Evolutionary conservation across 2,329 filamentous ascomycete species (phyloP).

Genomic region (Plenodomus lindquistii): DNA sequence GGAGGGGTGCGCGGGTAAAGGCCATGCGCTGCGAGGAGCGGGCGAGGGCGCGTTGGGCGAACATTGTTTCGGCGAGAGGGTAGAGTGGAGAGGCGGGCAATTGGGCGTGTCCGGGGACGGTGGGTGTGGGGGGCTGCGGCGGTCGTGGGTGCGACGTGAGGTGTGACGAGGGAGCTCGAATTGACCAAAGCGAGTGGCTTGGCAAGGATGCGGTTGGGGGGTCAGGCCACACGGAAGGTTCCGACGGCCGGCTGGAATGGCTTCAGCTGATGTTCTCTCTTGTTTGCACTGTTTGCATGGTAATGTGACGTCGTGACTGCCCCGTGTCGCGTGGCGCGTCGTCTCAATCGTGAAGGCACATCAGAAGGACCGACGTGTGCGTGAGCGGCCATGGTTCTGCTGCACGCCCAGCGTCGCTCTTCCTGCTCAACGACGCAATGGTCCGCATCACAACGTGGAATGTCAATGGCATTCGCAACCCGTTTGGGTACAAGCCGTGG

Average conservation of each 20-base stretch:
- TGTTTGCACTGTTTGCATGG: constrained; percentile 21
- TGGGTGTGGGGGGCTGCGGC: constrained; percentile 10
- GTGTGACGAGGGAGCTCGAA: constrained; percentile 23
- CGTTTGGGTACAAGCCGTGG: constrained; percentile 59
- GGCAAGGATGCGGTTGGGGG: constrained; percentile 10
- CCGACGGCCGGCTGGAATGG: constrained; percentile 3
- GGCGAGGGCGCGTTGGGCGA: constrained; percentile 37
- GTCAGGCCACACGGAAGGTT: constrained; percentile 20
- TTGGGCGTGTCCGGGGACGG: constrained; percentile 20
- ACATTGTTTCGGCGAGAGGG: constrained; percentile 31
- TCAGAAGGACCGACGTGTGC: neutral
- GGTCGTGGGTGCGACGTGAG: constrained; percentile 21
- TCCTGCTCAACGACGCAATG: constrained; percentile 53
- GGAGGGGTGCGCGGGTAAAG: constrained; percentile 59
- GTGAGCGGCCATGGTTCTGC: constrained; percentile 8
- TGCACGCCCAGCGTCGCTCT: constrained; percentile 7
- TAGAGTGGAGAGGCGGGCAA: constrained; percentile 38
- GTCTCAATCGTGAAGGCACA: neutral
- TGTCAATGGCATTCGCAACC: constrained; percentile 59
- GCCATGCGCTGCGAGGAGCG: constrained; percentile 61
- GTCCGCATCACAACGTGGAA: constrained; percentile 72
- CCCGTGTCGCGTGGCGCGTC: constrained; percentile 20
- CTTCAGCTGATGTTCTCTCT: constrained; percentile 3
- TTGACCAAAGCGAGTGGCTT: constrained; percentile 26
- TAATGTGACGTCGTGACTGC: constrained; percentile 31